Evolutionary conservation across 805 yeast species (phyloP).

Genomic region (Suhomyces prunicola): DNA sequence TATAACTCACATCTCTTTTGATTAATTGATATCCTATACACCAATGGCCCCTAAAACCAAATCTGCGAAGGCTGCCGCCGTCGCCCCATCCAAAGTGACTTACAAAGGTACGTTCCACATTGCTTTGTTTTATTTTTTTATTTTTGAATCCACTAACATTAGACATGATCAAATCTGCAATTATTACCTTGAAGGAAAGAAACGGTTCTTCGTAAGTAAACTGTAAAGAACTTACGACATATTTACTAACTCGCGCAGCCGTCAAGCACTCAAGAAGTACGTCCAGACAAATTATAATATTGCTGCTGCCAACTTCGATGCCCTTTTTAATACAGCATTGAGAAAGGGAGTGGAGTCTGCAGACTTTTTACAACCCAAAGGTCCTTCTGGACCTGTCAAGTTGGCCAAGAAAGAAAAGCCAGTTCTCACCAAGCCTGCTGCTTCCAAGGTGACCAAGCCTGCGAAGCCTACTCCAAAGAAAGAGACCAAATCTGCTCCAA

Average conservation of each 20-base stretch:
- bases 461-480: constrained; percentile 13
- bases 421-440: constrained; percentile 1
- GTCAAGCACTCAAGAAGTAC: constrained; percentile 85
- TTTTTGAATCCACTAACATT: constrained; percentile 6
- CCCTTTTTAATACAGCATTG: constrained; percentile 72
- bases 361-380: constrained; percentile 80
- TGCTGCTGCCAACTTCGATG: constrained; percentile 64
- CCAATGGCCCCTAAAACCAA: constrained; percentile 34
- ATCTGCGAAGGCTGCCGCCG: constrained; percentile 13
- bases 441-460: constrained; percentile 18
- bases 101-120: constrained; percentile 39
- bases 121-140: too few species aligned
- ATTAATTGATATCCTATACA: not conserved
- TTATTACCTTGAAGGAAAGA: constrained; percentile 70
- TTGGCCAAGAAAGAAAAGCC: constrained; percentile 43
- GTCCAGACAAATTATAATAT: constrained; percentile 61
- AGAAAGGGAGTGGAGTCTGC: constrained; percentile 79
- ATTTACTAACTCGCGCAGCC: constrained; percentile 41
- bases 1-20: not conserved
- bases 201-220: constrained; percentile 66
- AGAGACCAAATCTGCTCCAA: constrained; percentile 7
- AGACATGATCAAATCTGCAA: constrained; percentile 69
- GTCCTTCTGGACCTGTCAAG: constrained; percentile 84
- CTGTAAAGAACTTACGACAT: not conserved
- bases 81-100: constrained; percentile 34